Evolutionary conservation across 441 rosid species (phyloP).

Genomic region (Mallotus japonicus): DNA sequence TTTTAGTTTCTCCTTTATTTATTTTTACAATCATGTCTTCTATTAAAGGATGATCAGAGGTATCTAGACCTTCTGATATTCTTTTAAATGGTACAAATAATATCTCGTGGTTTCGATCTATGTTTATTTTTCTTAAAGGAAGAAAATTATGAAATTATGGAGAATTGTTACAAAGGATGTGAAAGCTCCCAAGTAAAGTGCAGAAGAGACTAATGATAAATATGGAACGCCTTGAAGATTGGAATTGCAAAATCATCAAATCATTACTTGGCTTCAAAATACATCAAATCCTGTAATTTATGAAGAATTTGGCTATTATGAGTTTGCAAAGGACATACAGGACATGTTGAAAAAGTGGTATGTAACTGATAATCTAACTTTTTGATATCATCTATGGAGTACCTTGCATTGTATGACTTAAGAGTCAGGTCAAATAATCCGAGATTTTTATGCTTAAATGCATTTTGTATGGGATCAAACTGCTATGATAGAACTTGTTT

Average conservation of each 20-base stretch:
- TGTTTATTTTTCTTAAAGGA: background rate
- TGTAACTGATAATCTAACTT: background rate
- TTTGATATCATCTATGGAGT: background rate
- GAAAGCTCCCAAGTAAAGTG: background rate
- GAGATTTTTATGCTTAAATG: background rate
- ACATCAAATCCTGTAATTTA: background rate
- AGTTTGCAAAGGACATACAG: background rate
- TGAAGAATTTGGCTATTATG: background rate
- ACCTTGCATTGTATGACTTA: background rate
- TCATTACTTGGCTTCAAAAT: background rate
- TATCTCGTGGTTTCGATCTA: background rate
- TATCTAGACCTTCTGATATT: background rate
- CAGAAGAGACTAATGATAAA: background rate
- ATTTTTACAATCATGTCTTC: background rate
- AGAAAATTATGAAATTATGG: background rate
- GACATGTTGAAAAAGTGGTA: background rate
- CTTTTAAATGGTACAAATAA: background rate
- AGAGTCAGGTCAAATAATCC: background rate
- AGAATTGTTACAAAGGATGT: background rate
- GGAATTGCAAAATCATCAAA: background rate
- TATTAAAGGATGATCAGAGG: background rate
- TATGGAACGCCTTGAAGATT: background rate
- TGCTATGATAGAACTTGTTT: background rate
- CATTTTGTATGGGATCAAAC: background rate
- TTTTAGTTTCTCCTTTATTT: no score